Evolutionary conservation across 2,329 filamentous ascomycete species (phyloP), one percentile per base, ranked within the genome.

Genomic region (Fusarium sp.): DNA sequence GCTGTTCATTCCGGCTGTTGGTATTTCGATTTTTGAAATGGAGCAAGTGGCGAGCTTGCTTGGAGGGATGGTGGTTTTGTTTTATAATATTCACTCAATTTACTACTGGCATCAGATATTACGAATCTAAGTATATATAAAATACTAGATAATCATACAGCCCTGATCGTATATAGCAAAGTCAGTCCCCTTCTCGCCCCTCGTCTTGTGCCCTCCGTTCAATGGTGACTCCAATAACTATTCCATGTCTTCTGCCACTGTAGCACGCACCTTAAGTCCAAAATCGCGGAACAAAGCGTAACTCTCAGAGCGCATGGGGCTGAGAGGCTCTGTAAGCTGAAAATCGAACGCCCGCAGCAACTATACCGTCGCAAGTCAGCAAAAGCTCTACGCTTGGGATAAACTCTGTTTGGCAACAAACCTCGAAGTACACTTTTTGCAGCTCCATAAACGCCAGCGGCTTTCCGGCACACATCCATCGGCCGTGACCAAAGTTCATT

Each of bases 401-500:
- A 23, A 4, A 3, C 1, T 15, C 3, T 15, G 4, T 1, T 0
- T 5, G 3, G 4, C 0, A 8, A 16, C 62, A 15, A 8, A 66
- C 60, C 60, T 66, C 63, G 0, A 66, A 66, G 4, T 49, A 66
- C 3, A 58, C 60, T 4, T 66, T 66, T 2, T 66, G 49, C 0
- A 66, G 3, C 12, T 65, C 60, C 60, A 66, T 66, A 13, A 65
- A 42, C 2, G 63, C 63, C 13, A 66, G 6, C 3, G 60, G 60
- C 3, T 66, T 66, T 3, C 63, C 63, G 2, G 63, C 63, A 11
- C 63, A 66, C 60, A 66, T 66, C 49, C 47, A 66, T 2, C 63
- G 63, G 12, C 60, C 60, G 9, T 66, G 12, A 0, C 63, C 63
- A 43, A 58, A 66, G 7, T 47, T 66, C 28, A 66, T 64, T 9